These are phyloP conservation scores for Pseudogymnoascus sp. DNA, from an alignment of 2,329 filamentous ascomycete species.

Conservation along the genomic window DNA sequence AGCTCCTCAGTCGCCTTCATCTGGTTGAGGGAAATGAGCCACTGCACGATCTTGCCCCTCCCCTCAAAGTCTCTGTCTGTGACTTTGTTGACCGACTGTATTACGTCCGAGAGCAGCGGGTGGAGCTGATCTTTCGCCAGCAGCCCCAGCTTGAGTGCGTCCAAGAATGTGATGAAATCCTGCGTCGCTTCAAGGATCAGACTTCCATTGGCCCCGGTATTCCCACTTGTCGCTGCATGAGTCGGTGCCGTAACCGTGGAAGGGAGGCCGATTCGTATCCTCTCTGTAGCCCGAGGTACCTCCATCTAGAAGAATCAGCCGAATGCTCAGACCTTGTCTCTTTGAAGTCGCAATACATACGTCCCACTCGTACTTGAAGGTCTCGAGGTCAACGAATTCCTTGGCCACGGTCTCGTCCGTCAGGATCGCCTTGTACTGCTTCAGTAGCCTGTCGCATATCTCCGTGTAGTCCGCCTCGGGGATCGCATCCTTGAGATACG, in stretches of 20 bases:
- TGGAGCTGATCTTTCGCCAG: conserved; percentile 95
- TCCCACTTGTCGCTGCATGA: conserved; percentile 35
- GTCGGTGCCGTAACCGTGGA: conserved; percentile 58
- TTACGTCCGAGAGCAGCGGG: conserved; percentile 86
- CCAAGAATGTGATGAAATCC: conserved; percentile 96
- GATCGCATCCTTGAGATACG: conserved; percentile 91
- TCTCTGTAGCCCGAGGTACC: conserved; percentile 86
- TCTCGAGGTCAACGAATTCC: conserved; percentile 80
- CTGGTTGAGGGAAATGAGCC: conserved; percentile 94
- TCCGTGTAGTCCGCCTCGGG: conserved; percentile 90
- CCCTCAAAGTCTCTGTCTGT: conserved; percentile 92
- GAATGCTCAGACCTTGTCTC: not conserved
- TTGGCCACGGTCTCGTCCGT: conserved; percentile 84
- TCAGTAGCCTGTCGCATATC: conserved; percentile 84
- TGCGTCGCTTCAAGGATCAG: conserved; percentile 87
- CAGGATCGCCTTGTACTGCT: conserved; percentile 93
- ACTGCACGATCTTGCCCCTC: conserved; percentile 94
- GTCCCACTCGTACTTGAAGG: conserved; percentile 87
- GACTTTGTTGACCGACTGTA: conserved; percentile 94
- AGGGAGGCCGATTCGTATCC: conserved; percentile 84
- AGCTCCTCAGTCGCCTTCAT: conserved; percentile 95
- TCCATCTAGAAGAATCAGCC: conserved; percentile 56
- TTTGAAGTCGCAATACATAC: conserved; percentile 43
- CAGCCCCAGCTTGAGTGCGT: conserved; percentile 85
- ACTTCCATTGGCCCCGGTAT: conserved; percentile 38